phyloP scores from a whole-genome alignment of 306 rosid species.

The Elaeagnus macrophylla region DNA sequence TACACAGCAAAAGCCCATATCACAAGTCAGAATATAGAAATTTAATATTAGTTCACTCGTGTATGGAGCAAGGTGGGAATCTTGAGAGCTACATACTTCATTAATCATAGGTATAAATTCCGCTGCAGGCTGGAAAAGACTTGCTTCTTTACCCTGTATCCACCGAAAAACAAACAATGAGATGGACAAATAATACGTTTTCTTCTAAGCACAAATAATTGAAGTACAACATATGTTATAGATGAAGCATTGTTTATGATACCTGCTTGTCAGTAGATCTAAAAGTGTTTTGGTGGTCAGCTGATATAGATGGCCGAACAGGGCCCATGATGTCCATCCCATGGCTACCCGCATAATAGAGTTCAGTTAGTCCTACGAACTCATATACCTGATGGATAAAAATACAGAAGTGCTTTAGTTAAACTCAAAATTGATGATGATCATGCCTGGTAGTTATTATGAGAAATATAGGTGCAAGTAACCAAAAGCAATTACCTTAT shows the following conservation, averaged over 20 bases:
- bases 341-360: constrained; percentile 96
- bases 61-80: constrained; percentile 7
- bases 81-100: constrained; percentile 34
- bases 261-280: constrained; percentile 54
- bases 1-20: constrained; percentile 15
- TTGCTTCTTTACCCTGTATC: constrained; percentile 70
- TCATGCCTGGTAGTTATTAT: constrained; percentile 5
- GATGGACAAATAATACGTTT: too few relatives aligned
- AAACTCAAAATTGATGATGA: constrained; percentile 18
- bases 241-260: constrained; percentile 4
- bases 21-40: constrained; percentile 12
- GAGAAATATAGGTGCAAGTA: neutral
- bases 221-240: neutral
- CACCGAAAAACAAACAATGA: constrained; percentile 3
- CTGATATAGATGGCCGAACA: constrained; percentile 41
- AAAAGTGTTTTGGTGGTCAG: constrained; percentile 37
- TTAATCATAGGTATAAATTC: constrained; percentile 71
- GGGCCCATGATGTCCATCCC: constrained; percentile 98
- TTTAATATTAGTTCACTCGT: neutral
- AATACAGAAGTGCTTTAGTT: constrained; percentile 12
- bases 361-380: constrained; percentile 75
- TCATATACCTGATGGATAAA: constrained; percentile 54
- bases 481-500: constrained; percentile 70
- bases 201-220: neutral
- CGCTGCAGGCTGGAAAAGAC: constrained; percentile 84